Evolutionary conservation across 2,329 filamentous ascomycete genomes (phyloP).

Genomic region (Verticillium klebahnii): DNA sequence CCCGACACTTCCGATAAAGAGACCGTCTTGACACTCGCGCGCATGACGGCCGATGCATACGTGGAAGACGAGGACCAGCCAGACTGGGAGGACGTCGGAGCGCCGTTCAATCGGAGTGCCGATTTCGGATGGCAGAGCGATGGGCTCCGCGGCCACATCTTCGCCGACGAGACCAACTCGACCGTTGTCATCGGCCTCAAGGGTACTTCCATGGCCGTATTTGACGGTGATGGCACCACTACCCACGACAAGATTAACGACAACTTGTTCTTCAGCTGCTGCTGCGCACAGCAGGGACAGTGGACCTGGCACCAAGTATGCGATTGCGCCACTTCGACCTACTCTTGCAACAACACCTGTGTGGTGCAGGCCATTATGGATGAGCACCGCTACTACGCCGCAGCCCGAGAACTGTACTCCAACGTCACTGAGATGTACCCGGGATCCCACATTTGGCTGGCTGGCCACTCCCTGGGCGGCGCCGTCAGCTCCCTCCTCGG

Average conservation of each 20-base stretch:
- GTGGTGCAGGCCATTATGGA: constrained; percentile 68
- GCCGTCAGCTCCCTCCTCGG: constrained; percentile 84
- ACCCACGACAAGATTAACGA: constrained; percentile 98
- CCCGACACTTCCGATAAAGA: constrained; percentile 83
- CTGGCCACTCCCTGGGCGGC: constrained; percentile 89
- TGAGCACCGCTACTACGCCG: constrained; percentile 89
- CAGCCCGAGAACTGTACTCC: constrained; percentile 82
- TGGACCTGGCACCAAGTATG: constrained; percentile 90
- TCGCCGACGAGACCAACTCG: constrained; percentile 77
- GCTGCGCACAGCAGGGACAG: constrained; percentile 89
- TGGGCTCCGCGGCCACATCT: constrained; percentile 87
- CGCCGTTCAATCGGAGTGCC: constrained; percentile 76
- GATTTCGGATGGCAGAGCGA: constrained; percentile 93
- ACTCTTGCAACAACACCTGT: constrained; percentile 89
- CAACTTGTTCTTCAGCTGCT: constrained; percentile 97
- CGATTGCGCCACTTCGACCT: constrained; percentile 83
- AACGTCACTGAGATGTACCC: constrained; percentile 91
- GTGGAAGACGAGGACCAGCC: constrained; percentile 65
- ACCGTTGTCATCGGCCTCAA: constrained; percentile 92
- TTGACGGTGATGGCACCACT: constrained; percentile 94
- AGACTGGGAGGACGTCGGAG: constrained; percentile 79
- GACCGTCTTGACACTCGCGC: constrained; percentile 77
- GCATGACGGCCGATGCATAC: constrained; percentile 88
- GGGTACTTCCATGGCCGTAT: constrained; percentile 84
- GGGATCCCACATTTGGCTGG: constrained; percentile 77